These are phyloP conservation scores for Mycena kentingensis DNA, from an alignment of 768 basidiomycete species.

Conservation along the genomic window DNA sequence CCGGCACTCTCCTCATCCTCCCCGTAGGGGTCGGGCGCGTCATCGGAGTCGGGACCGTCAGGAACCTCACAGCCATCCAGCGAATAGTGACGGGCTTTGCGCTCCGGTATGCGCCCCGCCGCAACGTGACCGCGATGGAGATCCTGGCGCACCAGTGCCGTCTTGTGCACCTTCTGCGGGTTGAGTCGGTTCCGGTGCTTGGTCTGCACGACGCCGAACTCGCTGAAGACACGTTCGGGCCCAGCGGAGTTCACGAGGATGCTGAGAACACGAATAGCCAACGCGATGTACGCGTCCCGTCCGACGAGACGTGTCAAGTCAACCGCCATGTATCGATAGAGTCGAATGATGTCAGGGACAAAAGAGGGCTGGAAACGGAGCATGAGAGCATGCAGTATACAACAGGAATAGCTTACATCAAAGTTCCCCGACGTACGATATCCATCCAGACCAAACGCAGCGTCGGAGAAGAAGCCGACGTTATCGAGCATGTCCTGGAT, in stretches of 20 bases:
- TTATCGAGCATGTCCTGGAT: neutral
- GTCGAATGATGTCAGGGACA: neutral
- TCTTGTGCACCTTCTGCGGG: constrained; percentile 15
- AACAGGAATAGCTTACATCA: neutral
- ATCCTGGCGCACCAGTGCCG: constrained; percentile 11
- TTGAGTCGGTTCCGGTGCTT: constrained; percentile 24
- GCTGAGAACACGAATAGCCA: neutral
- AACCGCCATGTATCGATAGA: too few relatives aligned
- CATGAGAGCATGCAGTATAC: neutral
- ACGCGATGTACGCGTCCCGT: too few relatives aligned
- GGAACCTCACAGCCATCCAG: too few relatives aligned
- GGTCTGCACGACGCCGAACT: constrained; percentile 22
- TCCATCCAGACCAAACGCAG: neutral
- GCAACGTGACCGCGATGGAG: neutral
- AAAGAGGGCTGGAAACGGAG: neutral
- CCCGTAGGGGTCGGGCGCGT: too few relatives aligned
- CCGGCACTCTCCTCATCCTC: too few relatives aligned
- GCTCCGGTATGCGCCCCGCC: neutral
- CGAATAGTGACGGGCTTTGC: constrained; percentile 9
- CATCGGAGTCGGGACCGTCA: too few relatives aligned
- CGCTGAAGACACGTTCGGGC: constrained; percentile 7
- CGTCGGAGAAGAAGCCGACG: neutral
- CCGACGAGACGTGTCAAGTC: too few relatives aligned
- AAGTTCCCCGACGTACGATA: neutral
- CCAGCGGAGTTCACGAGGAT: constrained; percentile 6